phyloP scores from a whole-genome alignment of 2,329 filamentous ascomycete species.

The Aschersonia sp. region DNA sequence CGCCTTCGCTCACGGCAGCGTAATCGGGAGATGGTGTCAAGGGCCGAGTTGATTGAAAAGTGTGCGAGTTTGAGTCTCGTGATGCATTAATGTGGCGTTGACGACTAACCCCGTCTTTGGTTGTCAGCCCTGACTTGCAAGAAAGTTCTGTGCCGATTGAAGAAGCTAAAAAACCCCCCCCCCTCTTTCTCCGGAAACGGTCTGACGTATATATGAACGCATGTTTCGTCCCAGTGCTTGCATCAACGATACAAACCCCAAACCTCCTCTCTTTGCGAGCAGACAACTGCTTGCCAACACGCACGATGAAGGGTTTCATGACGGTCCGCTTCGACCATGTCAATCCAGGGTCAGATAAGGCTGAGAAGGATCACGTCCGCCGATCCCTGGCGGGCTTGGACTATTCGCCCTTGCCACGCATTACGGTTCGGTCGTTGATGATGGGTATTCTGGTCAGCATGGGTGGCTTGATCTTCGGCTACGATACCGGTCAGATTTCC shows the following conservation, averaged over 20 bases:
- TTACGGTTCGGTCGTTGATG: slow-evolving; percentile 20
- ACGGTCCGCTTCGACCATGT: slow-evolving; percentile 27
- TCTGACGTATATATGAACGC: neutral
- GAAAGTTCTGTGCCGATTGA: neutral
- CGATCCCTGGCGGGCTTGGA: slow-evolving; percentile 23
- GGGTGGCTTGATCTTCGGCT: slow-evolving; percentile 30
- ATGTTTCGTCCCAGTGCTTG: too few relatives aligned
- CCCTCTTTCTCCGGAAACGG: neutral
- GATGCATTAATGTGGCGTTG: too few relatives aligned
- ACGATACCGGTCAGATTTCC: slow-evolving; percentile 38
- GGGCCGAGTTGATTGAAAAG: too few relatives aligned
- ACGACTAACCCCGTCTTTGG: too few relatives aligned
- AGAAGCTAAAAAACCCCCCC: neutral
- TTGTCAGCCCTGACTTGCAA: too few relatives aligned
- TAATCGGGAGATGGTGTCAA: neutral
- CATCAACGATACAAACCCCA: too few relatives aligned
- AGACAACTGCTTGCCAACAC: too few relatives aligned
- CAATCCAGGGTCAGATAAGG: slow-evolving; percentile 24
- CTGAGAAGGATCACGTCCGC: slow-evolving; percentile 12
- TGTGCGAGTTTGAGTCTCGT: too few relatives aligned
- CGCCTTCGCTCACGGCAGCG: neutral
- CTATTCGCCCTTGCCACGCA: slow-evolving; percentile 27
- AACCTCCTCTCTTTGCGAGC: too few relatives aligned
- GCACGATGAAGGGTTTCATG: slow-evolving; percentile 9
- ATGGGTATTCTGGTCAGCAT: slow-evolving; percentile 28